Evolutionary conservation across 495 filamentous ascomycete genomes (phyloP).

Genomic region (Hypomontagnella submonticulosa): DNA sequence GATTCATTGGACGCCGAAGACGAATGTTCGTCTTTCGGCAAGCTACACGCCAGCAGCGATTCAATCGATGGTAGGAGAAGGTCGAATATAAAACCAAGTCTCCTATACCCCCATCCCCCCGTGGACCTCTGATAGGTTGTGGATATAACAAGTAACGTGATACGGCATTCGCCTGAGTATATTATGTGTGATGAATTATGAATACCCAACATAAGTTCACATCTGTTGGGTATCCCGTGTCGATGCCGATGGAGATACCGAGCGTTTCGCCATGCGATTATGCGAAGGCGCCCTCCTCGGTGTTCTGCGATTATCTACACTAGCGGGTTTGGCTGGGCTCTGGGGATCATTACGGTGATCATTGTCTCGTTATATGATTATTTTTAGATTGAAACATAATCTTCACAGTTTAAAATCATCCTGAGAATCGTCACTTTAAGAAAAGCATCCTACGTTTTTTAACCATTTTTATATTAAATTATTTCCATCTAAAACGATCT

Average conservation of each 20-base stretch:
- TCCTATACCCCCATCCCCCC: background rate
- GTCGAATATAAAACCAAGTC: slow-evolving; percentile 4
- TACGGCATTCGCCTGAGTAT: slow-evolving; percentile 6
- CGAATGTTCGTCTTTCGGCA: background rate
- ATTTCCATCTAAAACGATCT: too few species aligned
- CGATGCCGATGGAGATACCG: background rate
- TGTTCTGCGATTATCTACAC: background rate
- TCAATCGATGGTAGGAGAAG: background rate
- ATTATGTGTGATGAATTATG: slow-evolving; percentile 13
- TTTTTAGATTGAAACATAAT: too few species aligned
- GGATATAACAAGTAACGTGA: slow-evolving; percentile 7
- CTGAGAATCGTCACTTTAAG: too few species aligned
- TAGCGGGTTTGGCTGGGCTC: too few species aligned
- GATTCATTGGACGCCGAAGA: too few species aligned
- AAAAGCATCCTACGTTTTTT: too few species aligned
- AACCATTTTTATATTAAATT: too few species aligned
- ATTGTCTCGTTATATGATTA: too few species aligned
- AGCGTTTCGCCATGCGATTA: too few species aligned
- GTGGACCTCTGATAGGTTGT: slow-evolving; percentile 2
- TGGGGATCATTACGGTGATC: too few species aligned
- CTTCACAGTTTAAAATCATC: too few species aligned
- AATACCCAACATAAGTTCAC: slow-evolving; percentile 14
- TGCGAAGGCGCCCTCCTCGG: too few species aligned
- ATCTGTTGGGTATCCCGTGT: slow-evolving; percentile 4
- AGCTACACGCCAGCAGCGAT: background rate